A percentile compares a stretch with the other conserved stretches of the same genome.
Conservation (phyloP, 2,329 filamentous ascomycete species). For the Ascochyta koolunga region DNA sequence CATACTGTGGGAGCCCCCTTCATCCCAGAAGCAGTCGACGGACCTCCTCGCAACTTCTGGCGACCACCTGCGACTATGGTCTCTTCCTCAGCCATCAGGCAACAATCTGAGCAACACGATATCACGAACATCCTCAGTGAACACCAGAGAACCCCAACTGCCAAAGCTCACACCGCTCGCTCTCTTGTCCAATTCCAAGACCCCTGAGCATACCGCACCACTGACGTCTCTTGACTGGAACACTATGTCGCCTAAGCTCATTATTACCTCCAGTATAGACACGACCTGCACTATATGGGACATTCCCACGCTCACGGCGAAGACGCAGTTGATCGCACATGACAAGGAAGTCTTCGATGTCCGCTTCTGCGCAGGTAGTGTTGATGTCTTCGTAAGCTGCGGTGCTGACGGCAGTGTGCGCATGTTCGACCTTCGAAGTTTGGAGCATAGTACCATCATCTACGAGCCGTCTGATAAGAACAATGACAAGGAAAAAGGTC, state of each 20-base stretch:
- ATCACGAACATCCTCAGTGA: constrained; percentile 66
- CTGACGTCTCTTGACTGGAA: constrained; percentile 98
- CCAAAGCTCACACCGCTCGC: constrained; percentile 90
- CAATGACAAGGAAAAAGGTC: constrained; percentile 52
- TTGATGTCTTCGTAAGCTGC: constrained; percentile 98
- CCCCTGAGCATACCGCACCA: constrained; percentile 94
- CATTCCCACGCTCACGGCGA: constrained; percentile 95
- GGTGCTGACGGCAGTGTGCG: constrained; percentile 96
- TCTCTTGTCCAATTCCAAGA: constrained; percentile 95
- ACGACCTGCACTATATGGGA: constrained; percentile 99
- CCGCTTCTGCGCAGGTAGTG: constrained; percentile 94
- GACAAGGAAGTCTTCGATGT: constrained; percentile 99
- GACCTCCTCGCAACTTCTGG: constrained; percentile 94
- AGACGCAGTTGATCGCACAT: constrained; percentile 97
- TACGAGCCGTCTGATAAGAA: constrained; percentile 95
- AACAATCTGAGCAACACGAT: constrained; percentile 72
- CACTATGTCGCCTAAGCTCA: constrained; percentile 91
- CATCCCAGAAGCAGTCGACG: constrained; percentile 91
- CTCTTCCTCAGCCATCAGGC: constrained; percentile 66
- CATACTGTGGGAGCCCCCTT: constrained; percentile 94
- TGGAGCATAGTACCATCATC: constrained; percentile 98
- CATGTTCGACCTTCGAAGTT: constrained; percentile 96
- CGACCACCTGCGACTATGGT: constrained; percentile 93
- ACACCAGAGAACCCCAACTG: constrained; percentile 65
- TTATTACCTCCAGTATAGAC: constrained; percentile 98